Evolutionary conservation across 225 moss, liverwort and hornwort species (phyloP).

Genomic region (Ulota crispa): DNA sequence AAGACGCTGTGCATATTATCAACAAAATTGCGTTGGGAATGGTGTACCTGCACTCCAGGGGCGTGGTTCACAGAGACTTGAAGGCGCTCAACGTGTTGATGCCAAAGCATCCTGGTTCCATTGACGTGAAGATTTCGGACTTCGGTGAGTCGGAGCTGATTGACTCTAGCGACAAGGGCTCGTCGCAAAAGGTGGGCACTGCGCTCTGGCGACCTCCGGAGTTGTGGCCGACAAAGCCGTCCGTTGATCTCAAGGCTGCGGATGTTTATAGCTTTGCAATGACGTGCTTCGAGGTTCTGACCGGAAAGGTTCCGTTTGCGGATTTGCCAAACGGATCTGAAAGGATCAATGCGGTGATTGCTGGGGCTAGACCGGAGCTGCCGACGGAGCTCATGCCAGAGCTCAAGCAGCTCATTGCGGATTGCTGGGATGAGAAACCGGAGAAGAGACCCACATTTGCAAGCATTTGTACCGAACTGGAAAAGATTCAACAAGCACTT

Average conservation of each 20-base stretch:
- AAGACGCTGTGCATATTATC: conserved; percentile 25
- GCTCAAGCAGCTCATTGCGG: conserved; percentile 13
- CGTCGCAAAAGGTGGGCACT: not conserved
- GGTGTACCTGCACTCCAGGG: conserved; percentile 32
- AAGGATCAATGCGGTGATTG: not conserved
- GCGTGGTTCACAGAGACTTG: conserved; percentile 24
- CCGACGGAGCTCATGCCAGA: not conserved
- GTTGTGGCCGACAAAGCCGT: not conserved
- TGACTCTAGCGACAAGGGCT: not conserved
- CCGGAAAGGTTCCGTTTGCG: not conserved
- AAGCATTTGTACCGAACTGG: not conserved
- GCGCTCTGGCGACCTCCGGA: conserved; percentile 33
- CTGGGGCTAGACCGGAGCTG: conserved; percentile 6
- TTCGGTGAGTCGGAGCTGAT: conserved; percentile 29
- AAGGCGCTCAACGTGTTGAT: conserved; percentile 36
- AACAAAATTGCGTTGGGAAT: conserved; percentile 29
- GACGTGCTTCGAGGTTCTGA: conserved; percentile 34
- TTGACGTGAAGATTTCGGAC: conserved; percentile 35
- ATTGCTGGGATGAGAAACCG: conserved; percentile 19
- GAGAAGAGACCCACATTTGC: conserved; percentile 13
- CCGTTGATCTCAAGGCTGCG: not conserved
- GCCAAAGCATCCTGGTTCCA: conserved; percentile 9
- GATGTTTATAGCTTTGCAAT: conserved; percentile 41
- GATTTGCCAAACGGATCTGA: not conserved
- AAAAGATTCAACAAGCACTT: not conserved